These are phyloP conservation scores for Pythium sukuiense DNA, from an alignment of 352 stramenopile genomes.

Conservation along the genomic window DNA sequence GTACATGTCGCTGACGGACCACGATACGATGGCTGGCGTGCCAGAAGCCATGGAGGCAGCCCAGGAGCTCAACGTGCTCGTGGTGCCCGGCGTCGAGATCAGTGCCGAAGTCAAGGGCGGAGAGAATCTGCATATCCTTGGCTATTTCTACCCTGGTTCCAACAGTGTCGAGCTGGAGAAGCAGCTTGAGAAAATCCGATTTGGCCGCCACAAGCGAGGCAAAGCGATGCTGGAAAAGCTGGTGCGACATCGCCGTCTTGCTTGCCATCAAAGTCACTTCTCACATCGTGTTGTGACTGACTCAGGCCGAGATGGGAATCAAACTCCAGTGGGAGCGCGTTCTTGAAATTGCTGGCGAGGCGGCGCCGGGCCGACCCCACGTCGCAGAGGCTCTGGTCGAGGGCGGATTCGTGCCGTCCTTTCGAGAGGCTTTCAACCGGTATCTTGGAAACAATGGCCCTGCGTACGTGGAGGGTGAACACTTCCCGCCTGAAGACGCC, in stretches of 20 bases:
- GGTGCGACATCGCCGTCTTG: constrained; percentile 28
- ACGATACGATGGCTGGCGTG: constrained; percentile 86
- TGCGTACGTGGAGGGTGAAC: constrained; percentile 81
- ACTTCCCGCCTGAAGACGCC: constrained; percentile 83
- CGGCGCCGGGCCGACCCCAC: constrained; percentile 74
- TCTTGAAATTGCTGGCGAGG: constrained; percentile 80
- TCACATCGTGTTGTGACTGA: background rate
- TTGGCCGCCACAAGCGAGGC: constrained; percentile 73
- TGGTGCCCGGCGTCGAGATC: constrained; percentile 84
- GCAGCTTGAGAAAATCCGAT: constrained; percentile 80
- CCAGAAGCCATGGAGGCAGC: constrained; percentile 67
- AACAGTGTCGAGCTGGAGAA: constrained; percentile 70
- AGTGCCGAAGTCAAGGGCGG: constrained; percentile 81
- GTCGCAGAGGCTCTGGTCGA: constrained; percentile 81
- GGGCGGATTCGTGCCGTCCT: constrained; percentile 68
- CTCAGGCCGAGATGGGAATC: constrained; percentile 79
- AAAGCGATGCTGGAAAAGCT: constrained; percentile 85
- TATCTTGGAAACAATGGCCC: constrained; percentile 84
- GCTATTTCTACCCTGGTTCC: constrained; percentile 83
- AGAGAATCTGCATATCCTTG: constrained; percentile 85
- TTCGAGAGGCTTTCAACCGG: constrained; percentile 77
- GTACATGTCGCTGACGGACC: constrained; percentile 85
- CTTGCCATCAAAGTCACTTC: background rate
- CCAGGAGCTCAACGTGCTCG: constrained; percentile 63
- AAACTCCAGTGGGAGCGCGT: constrained; percentile 80